These are phyloP conservation scores for Dalbergia cultrata DNA, from an alignment of 306 rosid genomes.

Conservation along the genomic window DNA sequence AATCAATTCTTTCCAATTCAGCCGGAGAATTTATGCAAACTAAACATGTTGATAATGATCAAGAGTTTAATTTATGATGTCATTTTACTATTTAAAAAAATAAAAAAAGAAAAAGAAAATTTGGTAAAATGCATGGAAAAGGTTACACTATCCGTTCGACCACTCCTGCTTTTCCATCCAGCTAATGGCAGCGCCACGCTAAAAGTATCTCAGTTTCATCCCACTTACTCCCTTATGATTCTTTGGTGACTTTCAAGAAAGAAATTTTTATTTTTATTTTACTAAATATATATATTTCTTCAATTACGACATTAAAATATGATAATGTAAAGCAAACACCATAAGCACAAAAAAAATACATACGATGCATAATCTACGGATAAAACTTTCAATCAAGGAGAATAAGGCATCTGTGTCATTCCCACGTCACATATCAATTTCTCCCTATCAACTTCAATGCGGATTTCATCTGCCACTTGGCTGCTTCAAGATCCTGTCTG, in stretches of 20 bases:
- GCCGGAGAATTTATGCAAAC: too few species aligned
- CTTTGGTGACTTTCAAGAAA: not conserved
- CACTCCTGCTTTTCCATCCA: not conserved
- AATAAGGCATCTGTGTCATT: not conserved
- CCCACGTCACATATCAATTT: not conserved
- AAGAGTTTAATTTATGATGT: too few species aligned
- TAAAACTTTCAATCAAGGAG: not conserved
- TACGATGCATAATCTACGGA: not conserved
- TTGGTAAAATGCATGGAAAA: not conserved
- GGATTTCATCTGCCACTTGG: slow-evolving; percentile 9
- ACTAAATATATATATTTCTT: not conserved
- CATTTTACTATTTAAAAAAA: too few species aligned
- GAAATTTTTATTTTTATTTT: not conserved
- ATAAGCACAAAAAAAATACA: not conserved
- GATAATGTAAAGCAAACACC: not conserved
- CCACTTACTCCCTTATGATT: slow-evolving; percentile 22
- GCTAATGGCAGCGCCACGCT: slow-evolving; percentile 5
- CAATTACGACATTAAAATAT: not conserved
- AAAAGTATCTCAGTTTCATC: slow-evolving; percentile 3
- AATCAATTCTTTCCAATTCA: too few species aligned
- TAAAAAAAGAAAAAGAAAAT: too few species aligned
- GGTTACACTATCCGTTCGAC: not conserved
- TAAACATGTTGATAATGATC: too few species aligned
- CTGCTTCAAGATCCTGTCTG: slow-evolving; percentile 32
- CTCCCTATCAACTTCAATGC: not conserved